These are phyloP conservation scores for Vicia faba DNA, from an alignment of 306 rosid genomes.

Conservation along the genomic window DNA sequence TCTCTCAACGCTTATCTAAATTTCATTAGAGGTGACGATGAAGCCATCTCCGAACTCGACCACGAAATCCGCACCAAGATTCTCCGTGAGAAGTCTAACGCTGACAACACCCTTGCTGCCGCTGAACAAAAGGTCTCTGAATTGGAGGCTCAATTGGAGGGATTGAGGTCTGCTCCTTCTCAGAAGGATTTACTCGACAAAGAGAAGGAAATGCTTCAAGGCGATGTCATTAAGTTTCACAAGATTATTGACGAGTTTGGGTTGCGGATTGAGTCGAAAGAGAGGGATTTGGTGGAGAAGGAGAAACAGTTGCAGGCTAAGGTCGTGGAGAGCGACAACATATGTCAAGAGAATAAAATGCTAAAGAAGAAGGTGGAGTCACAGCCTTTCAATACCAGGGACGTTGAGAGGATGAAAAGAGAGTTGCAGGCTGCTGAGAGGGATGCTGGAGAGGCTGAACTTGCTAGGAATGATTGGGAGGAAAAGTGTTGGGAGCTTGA, in stretches of 20 bases:
- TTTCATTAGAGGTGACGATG: no score
- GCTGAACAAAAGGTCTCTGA: constrained; percentile 23
- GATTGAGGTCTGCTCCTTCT: constrained; percentile 50
- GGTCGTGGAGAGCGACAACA: constrained; percentile 48
- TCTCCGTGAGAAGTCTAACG: constrained; percentile 47
- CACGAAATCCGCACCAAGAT: constrained; percentile 45
- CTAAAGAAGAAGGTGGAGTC: constrained; percentile 65
- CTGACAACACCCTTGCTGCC: constrained; percentile 40
- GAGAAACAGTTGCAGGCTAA: constrained; percentile 66
- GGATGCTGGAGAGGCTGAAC: no score
- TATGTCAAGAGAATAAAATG: constrained; percentile 68
- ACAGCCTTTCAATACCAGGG: constrained; percentile 73
- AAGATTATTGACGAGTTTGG: no score
- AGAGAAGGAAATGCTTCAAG: no score
- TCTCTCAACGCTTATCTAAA: no score
- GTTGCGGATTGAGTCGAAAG: no score
- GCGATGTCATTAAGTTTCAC: no score
- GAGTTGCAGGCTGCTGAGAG: constrained; percentile 85
- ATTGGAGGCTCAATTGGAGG: constrained; percentile 49
- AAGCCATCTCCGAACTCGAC: no score
- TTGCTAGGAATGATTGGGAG: no score
- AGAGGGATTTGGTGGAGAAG: no score
- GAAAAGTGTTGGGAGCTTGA: no score
- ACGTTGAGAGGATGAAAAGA: constrained; percentile 88
- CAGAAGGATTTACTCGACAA: constrained; percentile 60